These are phyloP conservation scores for Acacia pycnantha DNA, from an alignment of 331 rosid species.

Conservation along the genomic window DNA sequence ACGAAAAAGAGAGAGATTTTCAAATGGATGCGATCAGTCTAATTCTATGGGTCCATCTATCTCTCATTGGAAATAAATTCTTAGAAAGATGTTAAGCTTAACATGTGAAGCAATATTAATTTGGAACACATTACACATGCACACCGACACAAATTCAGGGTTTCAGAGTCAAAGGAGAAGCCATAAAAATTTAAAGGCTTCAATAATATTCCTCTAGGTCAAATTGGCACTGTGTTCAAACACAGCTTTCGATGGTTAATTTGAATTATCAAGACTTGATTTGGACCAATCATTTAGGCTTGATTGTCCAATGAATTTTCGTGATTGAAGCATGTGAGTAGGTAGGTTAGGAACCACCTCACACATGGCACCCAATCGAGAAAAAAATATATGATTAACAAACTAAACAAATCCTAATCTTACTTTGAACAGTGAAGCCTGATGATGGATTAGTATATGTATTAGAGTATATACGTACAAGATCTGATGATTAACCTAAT, in stretches of 20 bases:
- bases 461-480: conserved; percentile 26
- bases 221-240: conserved; percentile 38
- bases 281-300: conserved; percentile 30
- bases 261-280: background rate
- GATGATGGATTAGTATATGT: background rate
- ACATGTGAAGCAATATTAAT: conserved; percentile 19
- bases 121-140: conserved; percentile 5
- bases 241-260: conserved; percentile 32
- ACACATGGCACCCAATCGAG: conserved; percentile 72
- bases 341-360: conserved; percentile 68
- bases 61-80: background rate
- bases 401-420: conserved; percentile 21
- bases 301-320: conserved; percentile 4
- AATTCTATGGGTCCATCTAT: conserved; percentile 15
- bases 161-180: conserved; percentile 24
- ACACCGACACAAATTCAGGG: conserved; percentile 27
- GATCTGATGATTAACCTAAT: conserved; percentile 44
- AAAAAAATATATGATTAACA: background rate
- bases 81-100: background rate
- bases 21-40: background rate
- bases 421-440: background rate
- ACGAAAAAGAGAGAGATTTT: background rate
- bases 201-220: conserved; percentile 28
- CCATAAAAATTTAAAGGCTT: conserved; percentile 8
- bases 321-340: conserved; percentile 73